phyloP scores from a whole-genome alignment of 345 rosid species.

The Citrus trifoliata region DNA sequence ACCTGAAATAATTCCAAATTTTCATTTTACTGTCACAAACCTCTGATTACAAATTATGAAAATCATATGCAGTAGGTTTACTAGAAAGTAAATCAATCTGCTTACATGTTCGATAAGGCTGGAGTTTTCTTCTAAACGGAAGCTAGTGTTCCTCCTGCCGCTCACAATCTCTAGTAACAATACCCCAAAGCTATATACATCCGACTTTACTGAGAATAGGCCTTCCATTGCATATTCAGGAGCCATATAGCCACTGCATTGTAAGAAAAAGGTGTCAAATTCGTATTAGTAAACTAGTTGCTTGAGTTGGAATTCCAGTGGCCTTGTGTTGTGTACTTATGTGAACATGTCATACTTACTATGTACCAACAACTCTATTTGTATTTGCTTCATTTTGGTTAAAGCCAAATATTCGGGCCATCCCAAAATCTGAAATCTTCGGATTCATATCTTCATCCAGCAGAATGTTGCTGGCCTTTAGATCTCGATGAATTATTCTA shows the following conservation, averaged over 20 bases:
- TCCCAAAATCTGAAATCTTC: slow-evolving; percentile 73
- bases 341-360: slow-evolving; percentile 30
- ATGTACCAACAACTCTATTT: slow-evolving; percentile 59
- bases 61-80: background rate
- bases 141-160: slow-evolving; percentile 53
- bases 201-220: slow-evolving; percentile 61
- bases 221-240: slow-evolving; percentile 87
- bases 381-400: slow-evolving; percentile 59
- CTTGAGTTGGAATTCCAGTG: background rate
- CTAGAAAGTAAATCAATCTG: background rate
- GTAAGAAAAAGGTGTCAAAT: background rate
- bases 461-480: slow-evolving; percentile 67
- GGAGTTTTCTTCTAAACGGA: slow-evolving; percentile 31
- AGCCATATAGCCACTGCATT: slow-evolving; percentile 68
- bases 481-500: slow-evolving; percentile 67
- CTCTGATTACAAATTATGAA: background rate
- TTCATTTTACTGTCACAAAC: background rate
- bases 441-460: slow-evolving; percentile 75
- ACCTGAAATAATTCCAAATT: slow-evolving; percentile 39
- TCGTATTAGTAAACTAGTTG: background rate
- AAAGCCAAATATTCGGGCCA: slow-evolving; percentile 60
- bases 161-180: slow-evolving; percentile 58
- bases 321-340: background rate
- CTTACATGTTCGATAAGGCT: slow-evolving; percentile 59
- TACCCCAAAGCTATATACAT: slow-evolving; percentile 75